Evolutionary conservation across 495 filamentous ascomycete genomes (phyloP).

Genomic region (Talaromyces ruber): DNA sequence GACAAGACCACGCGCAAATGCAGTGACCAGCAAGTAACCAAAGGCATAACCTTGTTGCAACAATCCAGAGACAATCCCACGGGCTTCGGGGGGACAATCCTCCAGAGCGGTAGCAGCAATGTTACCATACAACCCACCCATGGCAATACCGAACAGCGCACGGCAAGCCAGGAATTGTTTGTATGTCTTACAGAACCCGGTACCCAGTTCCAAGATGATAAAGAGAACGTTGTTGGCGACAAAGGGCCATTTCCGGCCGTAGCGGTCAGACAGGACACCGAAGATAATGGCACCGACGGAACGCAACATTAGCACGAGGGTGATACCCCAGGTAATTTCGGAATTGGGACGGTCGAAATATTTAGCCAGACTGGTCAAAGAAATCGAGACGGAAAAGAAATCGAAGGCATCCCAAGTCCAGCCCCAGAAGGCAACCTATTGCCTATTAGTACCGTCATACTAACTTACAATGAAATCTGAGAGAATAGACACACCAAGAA

Average conservation of each 20-base stretch:
- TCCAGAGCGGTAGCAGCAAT: slow-evolving; percentile 80
- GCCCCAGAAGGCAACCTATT: slow-evolving; percentile 51
- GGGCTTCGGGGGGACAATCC: slow-evolving; percentile 65
- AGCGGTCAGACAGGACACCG: slow-evolving; percentile 74
- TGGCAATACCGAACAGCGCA: slow-evolving; percentile 81
- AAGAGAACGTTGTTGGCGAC: slow-evolving; percentile 77
- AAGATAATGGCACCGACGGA: slow-evolving; percentile 66
- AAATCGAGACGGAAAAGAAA: slow-evolving; percentile 84
- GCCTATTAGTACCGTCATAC: background rate
- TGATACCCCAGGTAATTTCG: slow-evolving; percentile 89
- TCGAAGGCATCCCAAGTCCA: slow-evolving; percentile 89
- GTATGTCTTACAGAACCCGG: slow-evolving; percentile 73
- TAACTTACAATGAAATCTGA: slow-evolving; percentile 7
- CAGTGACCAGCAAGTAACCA: slow-evolving; percentile 73
- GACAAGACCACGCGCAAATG: slow-evolving; percentile 66
- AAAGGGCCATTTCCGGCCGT: slow-evolving; percentile 84
- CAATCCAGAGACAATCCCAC: slow-evolving; percentile 72
- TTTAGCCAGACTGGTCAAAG: slow-evolving; percentile 57
- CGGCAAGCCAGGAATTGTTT: slow-evolving; percentile 69
- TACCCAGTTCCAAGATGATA: slow-evolving; percentile 69
- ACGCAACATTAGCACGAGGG: slow-evolving; percentile 72
- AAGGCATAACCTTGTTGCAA: slow-evolving; percentile 87
- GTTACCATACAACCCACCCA: slow-evolving; percentile 86
- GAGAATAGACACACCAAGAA: slow-evolving; percentile 44
- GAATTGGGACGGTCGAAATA: slow-evolving; percentile 57